These are phyloP conservation scores for Orbilia blumenaviensis DNA, from an alignment of 2,329 filamentous ascomycete species.

Conservation along the genomic window DNA sequence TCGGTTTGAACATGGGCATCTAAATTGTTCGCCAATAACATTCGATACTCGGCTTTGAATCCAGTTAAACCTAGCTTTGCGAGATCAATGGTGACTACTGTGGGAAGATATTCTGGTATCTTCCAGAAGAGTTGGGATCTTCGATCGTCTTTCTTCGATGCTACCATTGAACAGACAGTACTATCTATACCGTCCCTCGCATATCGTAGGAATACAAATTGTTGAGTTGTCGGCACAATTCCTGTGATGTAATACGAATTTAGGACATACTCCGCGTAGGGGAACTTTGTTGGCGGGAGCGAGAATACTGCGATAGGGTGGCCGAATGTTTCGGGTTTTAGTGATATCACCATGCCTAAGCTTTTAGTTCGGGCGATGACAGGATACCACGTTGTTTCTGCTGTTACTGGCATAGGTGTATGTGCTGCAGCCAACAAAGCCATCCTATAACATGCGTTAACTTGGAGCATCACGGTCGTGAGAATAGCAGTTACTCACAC, in stretches of 20 bases:
- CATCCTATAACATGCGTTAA: not conserved
- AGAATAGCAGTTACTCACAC: not conserved
- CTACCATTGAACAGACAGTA: conserved; percentile 29
- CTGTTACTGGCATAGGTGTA: not conserved
- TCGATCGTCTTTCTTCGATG: not conserved
- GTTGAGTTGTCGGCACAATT: not conserved
- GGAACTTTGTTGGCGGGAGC: not conserved
- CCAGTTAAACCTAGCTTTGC: conserved; percentile 7
- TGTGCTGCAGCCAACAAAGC: not conserved
- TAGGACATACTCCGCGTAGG: conserved; percentile 22
- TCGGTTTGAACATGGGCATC: conserved; percentile 34
- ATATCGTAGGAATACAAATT: conserved; percentile 37
- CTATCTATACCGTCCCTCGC: conserved; percentile 11
- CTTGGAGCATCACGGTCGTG: not conserved
- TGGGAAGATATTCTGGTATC: conserved; percentile 23
- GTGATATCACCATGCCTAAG: conserved; percentile 30
- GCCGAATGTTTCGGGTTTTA: conserved; percentile 11
- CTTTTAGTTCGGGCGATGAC: conserved; percentile 6
- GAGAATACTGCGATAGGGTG: conserved; percentile 24
- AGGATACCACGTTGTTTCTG: conserved; percentile 6
- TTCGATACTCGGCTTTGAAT: not conserved
- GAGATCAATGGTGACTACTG: not conserved
- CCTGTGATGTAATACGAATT: conserved; percentile 34
- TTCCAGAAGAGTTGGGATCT: conserved; percentile 4
- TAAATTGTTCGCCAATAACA: not conserved